Percentiles rank a stretch among this genome's conserved stretches.
phyloP scores from a whole-genome alignment of 1,139 yeast species.

The Geotrichum histeridarum region DNA sequence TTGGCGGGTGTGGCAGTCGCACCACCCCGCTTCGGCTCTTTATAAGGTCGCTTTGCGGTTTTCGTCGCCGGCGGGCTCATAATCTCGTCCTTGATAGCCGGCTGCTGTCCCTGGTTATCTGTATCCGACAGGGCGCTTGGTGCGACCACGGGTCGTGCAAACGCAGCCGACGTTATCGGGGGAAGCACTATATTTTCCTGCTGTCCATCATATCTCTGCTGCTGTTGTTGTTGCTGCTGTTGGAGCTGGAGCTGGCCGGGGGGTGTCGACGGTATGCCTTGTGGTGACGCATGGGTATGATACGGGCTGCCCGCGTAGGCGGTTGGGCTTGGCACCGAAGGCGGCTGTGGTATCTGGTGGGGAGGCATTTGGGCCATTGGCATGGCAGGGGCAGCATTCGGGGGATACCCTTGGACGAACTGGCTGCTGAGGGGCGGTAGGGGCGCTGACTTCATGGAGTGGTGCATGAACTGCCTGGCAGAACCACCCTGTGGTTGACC shows the following conservation, averaged over 20 bases:
- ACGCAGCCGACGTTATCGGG: conserved; percentile 2
- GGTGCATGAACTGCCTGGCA: background rate
- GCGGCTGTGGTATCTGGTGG: background rate
- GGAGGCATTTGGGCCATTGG: background rate
- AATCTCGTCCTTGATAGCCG: background rate
- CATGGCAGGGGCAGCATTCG: background rate
- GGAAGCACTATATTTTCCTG: conserved; percentile 2
- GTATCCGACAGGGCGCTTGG: background rate
- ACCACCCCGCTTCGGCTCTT: background rate
- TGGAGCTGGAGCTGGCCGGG: background rate
- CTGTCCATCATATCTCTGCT: background rate
- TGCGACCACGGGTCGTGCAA: background rate
- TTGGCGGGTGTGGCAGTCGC: background rate
- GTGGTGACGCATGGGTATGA: background rate
- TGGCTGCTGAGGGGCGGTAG: background rate
- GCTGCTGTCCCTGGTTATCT: background rate
- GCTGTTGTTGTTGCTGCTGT: background rate
- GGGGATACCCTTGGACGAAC: background rate
- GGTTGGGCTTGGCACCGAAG: background rate
- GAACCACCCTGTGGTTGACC: background rate
- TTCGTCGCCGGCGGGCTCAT: background rate
- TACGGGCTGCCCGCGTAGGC: background rate
- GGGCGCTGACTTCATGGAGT: background rate
- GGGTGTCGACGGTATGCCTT: background rate
- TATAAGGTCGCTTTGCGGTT: background rate